phyloP scores from a whole-genome alignment of 202 grass and related monocot species.

The Schoenoplectus tabernaemontani region DNA sequence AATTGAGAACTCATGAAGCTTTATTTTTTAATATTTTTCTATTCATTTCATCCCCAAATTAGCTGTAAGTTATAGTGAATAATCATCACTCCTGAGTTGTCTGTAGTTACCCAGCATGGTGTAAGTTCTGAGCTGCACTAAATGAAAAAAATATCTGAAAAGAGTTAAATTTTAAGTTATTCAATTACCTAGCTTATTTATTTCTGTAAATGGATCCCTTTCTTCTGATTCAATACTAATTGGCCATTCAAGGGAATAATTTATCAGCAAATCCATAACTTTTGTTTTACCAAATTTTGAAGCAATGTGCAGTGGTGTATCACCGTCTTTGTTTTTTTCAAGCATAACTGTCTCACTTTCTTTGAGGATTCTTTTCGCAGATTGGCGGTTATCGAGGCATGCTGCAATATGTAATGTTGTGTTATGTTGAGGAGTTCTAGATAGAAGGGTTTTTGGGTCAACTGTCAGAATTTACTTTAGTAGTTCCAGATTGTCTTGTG shows the following conservation, averaged over 20 bases:
- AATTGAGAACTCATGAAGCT: too few species aligned
- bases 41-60: too few species aligned
- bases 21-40: too few species aligned
- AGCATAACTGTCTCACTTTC: conserved; percentile 3
- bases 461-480: neutral
- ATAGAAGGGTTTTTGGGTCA: neutral
- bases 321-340: conserved; percentile 28
- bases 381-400: conserved; percentile 8
- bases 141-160: neutral
- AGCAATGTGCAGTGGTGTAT: conserved; percentile 70
- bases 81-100: too few species aligned
- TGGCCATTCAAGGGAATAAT: neutral
- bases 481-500: conserved; percentile 11
- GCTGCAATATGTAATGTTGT: conserved; percentile 67
- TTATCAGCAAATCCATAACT: conserved; percentile 5
- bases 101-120: too few species aligned
- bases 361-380: conserved; percentile 14
- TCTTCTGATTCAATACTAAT: neutral
- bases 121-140: neutral
- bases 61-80: too few species aligned
- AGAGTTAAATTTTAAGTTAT: neutral
- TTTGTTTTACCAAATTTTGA: conserved; percentile 25
- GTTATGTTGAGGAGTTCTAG: conserved; percentile 40
- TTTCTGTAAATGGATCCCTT: conserved; percentile 3
- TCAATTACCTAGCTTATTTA: conserved; percentile 16